Evolutionary conservation across 805 yeast genomes (phyloP).

Genomic region (Schwanniomyces polymorphus): DNA sequence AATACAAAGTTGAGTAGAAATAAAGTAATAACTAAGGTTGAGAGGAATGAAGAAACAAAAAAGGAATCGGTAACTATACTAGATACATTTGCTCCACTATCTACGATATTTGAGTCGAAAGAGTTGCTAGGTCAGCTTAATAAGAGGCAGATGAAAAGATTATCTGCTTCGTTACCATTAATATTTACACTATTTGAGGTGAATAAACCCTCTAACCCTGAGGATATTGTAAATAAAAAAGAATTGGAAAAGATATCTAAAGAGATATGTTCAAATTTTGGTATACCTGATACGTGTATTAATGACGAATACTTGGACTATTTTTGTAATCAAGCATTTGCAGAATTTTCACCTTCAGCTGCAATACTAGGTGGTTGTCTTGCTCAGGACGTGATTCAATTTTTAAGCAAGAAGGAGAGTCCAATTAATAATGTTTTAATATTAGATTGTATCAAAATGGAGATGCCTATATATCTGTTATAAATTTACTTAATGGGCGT

Average conservation of each 20-base stretch:
- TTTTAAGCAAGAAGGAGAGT: constrained; percentile 67
- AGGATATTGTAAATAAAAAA: constrained; percentile 21
- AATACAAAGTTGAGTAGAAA: constrained; percentile 53
- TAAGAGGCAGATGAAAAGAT: constrained; percentile 45
- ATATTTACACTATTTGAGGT: constrained; percentile 58
- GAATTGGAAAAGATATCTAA: constrained; percentile 27
- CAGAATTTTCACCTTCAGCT: constrained; percentile 80
- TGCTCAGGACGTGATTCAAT: constrained; percentile 88
- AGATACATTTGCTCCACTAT: constrained; percentile 38
- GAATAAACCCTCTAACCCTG: constrained; percentile 21
- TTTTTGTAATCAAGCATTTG: constrained; percentile 48
- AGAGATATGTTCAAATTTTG: constrained; percentile 29
- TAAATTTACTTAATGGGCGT: constrained; percentile 31
- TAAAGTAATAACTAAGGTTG: constrained; percentile 32
- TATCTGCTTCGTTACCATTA: constrained; percentile 59
- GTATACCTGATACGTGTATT: constrained; percentile 44
- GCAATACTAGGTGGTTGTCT: constrained; percentile 89
- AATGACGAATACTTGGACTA: constrained; percentile 41
- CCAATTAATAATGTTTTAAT: constrained; percentile 82
- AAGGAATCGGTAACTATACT: constrained; percentile 42
- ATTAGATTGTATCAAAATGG: constrained; percentile 68
- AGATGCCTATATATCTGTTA: constrained; percentile 73
- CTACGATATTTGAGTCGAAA: constrained; percentile 31
- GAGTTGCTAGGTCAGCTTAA: constrained; percentile 42
- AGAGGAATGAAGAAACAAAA: constrained; percentile 32